phyloP scores from a whole-genome alignment of 192 early-diverging fungal species.

The Backusella tarrabulga region DNA sequence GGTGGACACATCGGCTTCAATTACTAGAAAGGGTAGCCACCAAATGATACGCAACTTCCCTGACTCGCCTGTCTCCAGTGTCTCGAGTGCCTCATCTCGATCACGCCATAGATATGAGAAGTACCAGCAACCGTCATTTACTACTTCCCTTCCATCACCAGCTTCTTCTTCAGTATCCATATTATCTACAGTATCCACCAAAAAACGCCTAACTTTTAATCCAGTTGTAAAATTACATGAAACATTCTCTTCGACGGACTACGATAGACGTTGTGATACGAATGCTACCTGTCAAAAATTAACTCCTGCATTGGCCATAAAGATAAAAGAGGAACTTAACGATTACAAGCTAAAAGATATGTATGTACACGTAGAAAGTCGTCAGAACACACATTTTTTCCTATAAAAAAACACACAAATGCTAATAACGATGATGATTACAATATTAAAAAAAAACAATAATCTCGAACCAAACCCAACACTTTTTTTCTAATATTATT shows the following conservation, averaged over 20 bases:
- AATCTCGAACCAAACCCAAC: neutral
- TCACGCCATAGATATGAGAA: conserved; percentile 1
- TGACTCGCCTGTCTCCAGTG: conserved; percentile 9
- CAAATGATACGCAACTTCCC: neutral
- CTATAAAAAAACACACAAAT: conserved; percentile 30
- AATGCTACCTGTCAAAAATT: conserved; percentile 80
- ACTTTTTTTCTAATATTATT: neutral
- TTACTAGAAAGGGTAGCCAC: neutral
- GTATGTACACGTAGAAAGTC: conserved; percentile 81
- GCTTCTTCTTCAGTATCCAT: conserved; percentile 13
- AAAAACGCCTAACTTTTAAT: conserved; percentile 4
- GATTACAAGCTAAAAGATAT: conserved; percentile 92
- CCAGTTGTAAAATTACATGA: conserved; percentile 39
- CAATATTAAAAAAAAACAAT: neutral
- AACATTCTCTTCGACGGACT: conserved; percentile 72
- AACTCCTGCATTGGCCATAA: conserved; percentile 80
- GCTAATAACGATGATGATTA: neutral
- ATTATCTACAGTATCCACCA: neutral
- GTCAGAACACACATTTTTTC: conserved; percentile 73
- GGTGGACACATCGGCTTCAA: neutral
- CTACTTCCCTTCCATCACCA: conserved; percentile 11
- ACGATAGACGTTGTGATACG: conserved; percentile 82
- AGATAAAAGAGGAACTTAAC: conserved; percentile 93
- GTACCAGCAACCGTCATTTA: neutral
- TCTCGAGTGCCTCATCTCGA: conserved; percentile 8